Conservation (phyloP, 306 rosid species). For the Cicer chorassanicum region DNA sequence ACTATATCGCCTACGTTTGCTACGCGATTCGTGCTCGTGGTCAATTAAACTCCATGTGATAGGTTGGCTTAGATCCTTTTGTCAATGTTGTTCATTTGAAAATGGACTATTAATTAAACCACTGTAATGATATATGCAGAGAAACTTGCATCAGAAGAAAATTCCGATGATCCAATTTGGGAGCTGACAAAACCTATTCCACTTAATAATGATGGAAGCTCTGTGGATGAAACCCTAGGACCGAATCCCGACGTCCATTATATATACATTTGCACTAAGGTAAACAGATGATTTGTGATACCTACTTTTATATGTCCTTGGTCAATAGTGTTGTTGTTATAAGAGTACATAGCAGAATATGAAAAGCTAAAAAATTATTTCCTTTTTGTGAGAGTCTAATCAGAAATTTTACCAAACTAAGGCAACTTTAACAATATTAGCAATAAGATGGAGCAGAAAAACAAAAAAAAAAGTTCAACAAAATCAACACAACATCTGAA, state of each 20-base stretch:
- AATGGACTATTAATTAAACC: background rate
- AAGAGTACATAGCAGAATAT: background rate
- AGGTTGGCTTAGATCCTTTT: conserved; percentile 54
- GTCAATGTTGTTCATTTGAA: background rate
- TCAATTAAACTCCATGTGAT: conserved; percentile 85
- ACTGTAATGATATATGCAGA: conserved; percentile 53
- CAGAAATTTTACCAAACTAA: background rate
- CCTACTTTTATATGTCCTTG: conserved; percentile 9
- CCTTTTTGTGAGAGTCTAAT: background rate
- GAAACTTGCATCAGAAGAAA: conserved; percentile 64
- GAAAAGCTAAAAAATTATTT: background rate
- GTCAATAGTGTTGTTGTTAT: background rate
- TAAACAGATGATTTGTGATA: conserved; percentile 33
- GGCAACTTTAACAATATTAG: background rate
- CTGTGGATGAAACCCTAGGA: conserved; percentile 68
- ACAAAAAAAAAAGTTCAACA: background rate
- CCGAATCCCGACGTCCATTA: conserved; percentile 74
- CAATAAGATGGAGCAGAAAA: background rate
- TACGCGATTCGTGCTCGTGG: conserved; percentile 67
- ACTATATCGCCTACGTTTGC: conserved; percentile 61
- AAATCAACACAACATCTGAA: too few species aligned
- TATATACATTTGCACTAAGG: conserved; percentile 81
- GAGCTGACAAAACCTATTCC: conserved; percentile 79
- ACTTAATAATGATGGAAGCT: conserved; percentile 63
- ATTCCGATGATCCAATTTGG: conserved; percentile 60